phyloP scores from a whole-genome alignment of 768 basidiomycete genomes.

The Dentipellis sp. region DNA sequence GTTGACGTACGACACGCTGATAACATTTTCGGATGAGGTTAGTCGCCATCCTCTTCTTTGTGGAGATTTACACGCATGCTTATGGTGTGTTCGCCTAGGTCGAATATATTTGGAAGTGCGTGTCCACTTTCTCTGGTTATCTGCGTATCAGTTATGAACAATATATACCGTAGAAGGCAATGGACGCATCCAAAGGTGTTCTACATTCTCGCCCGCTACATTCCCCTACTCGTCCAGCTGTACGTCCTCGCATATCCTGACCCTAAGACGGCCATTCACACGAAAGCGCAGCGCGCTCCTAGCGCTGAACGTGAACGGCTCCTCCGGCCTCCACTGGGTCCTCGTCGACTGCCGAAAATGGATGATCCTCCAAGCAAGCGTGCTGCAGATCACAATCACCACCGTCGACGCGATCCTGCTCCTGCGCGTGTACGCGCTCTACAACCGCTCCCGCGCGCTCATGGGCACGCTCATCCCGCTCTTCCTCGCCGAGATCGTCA shows the following conservation, averaged over 20 bases:
- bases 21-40: constrained; percentile 14
- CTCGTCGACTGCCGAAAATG: constrained; percentile 13
- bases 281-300: constrained; percentile 13
- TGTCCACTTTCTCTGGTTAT: background rate
- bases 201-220: background rate
- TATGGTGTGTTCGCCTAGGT: constrained; percentile 5
- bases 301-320: constrained; percentile 17
- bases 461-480: constrained; percentile 8
- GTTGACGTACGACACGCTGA: constrained; percentile 13
- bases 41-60: background rate
- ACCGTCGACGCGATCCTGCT: constrained; percentile 19
- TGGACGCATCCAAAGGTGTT: constrained; percentile 10
- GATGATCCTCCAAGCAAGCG: constrained; percentile 15
- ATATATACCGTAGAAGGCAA: constrained; percentile 4
- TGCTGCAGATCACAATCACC: constrained; percentile 17
- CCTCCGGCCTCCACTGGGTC: constrained; percentile 14
- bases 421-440: constrained; percentile 18
- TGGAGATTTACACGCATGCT: background rate
- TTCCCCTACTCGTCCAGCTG: background rate
- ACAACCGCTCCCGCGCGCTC: constrained; percentile 10
- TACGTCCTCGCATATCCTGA: background rate
- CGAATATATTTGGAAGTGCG: constrained; percentile 17
- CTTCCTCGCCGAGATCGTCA: constrained; percentile 5
- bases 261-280: background rate
- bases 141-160: background rate